Evolutionary conservation across 495 filamentous ascomycete species (phyloP).

Genomic region (Xylaria flabelliformis): DNA sequence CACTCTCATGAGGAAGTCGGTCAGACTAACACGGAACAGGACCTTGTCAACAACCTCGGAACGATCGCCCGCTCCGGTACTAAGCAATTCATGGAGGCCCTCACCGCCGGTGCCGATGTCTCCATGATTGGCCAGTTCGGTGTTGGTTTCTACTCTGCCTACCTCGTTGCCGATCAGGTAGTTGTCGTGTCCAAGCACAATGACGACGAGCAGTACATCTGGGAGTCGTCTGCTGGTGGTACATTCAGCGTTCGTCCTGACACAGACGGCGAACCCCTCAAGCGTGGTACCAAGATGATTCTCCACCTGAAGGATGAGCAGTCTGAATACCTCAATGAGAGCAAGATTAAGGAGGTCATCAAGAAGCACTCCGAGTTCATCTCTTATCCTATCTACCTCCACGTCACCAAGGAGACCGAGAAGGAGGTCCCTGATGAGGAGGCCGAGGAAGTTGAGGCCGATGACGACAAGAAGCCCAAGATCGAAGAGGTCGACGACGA

Average conservation of each 20-base stretch:
- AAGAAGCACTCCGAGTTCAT: slow-evolving; percentile 99
- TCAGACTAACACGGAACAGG: slow-evolving; percentile 56
- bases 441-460: slow-evolving; percentile 70
- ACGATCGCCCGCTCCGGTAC: slow-evolving; percentile 98
- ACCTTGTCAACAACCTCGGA: slow-evolving; percentile 99
- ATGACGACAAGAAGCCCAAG: slow-evolving; percentile 80
- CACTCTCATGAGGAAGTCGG: not conserved
- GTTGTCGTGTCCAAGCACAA: slow-evolving; percentile 98
- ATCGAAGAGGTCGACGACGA: slow-evolving; percentile 82
- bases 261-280: slow-evolving; percentile 86
- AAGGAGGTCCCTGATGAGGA: slow-evolving; percentile 98
- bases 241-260: slow-evolving; percentile 94
- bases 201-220: slow-evolving; percentile 99
- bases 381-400: slow-evolving; percentile 99
- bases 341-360: slow-evolving; percentile 99
- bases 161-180: slow-evolving; percentile 96
- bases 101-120: slow-evolving; percentile 97
- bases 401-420: slow-evolving; percentile 98
- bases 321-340: slow-evolving; percentile 96
- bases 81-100: slow-evolving; percentile 99
- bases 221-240: slow-evolving; percentile 96
- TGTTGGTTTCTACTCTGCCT: slow-evolving; percentile 99
- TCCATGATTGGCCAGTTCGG: slow-evolving; percentile 99
- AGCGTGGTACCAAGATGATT: slow-evolving; percentile 96
- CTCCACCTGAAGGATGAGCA: slow-evolving; percentile 99